Base-by-base conservation (phyloP, 1,284 basidiomycete genomes). In the Cryptococcus neoformans region DNA sequence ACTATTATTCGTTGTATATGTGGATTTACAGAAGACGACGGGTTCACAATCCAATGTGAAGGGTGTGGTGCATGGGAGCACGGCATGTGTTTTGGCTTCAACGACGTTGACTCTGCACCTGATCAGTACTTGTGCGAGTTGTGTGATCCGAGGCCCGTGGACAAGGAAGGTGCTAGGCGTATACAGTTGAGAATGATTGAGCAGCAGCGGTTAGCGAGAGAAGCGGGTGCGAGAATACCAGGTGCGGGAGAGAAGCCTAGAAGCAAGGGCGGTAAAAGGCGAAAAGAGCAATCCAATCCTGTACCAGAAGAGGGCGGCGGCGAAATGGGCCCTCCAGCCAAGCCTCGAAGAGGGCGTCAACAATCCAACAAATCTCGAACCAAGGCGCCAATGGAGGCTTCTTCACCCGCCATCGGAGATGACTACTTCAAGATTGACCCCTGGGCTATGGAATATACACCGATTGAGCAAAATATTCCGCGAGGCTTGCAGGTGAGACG, bases 31-130 rank as follows among this genome's bases (percentile, higher is more conserved):
- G 83, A 87, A 66, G 93, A 94, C 78, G 92, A 94, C 72, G 92
- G 92, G 14, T 93, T 92, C 78, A 90, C 88, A 14, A 92, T 96
- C 57, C 90, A 90, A 34, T 97, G 93, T 77, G 94, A 96, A 74
- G 79, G 82, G 53, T 97, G 94, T 74, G 83, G 84, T 28, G 84
- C 89, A 16, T 96, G 93, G 92, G 90, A 90, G 68, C 93, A 97
- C 76, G 89, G 85, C 6, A 86, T 87, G 5, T 96, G 93, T 75
- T 91, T 94, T 67, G 85, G 83, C 38, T 87, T 92, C 67, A 77
- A 80, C 17, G 80, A 84, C 49, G 83, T 82, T 44, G 78, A 80
- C 38, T 81, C 82, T 38, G 87, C 92, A 0, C 91, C 92, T 1
- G 89, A 94, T 21, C 63, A 60, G 2, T 79, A 73, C 53, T 65